phyloP scores from a whole-genome alignment of 1,284 basidiomycete genomes.

The Rhodotorula sp. region DNA sequence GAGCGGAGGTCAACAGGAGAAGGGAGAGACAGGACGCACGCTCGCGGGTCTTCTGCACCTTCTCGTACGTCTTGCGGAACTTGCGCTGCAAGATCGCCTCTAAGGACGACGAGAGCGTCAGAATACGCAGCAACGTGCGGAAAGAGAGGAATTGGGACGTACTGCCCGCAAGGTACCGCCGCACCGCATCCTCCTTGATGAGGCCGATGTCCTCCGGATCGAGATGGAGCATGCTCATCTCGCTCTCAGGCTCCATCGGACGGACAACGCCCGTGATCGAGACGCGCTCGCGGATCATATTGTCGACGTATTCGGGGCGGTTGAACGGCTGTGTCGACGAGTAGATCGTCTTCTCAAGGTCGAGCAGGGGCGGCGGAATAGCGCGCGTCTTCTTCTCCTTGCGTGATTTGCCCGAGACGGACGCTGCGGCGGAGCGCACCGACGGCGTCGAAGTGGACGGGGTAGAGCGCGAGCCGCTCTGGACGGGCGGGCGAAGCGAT shows the following conservation, averaged over 20 bases:
- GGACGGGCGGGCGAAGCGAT: neutral
- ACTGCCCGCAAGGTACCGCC: constrained; percentile 64
- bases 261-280: constrained; percentile 74
- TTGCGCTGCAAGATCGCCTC: constrained; percentile 63
- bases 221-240: constrained; percentile 68
- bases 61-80: constrained; percentile 59
- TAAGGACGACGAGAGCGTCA: neutral
- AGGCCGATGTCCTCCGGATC: constrained; percentile 60
- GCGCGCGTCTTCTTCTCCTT: neutral
- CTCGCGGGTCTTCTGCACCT: constrained; percentile 33
- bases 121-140: no score
- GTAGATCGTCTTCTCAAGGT: constrained; percentile 46
- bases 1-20: no score
- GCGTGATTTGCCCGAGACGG: neutral
- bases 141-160: neutral
- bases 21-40: constrained; percentile 12
- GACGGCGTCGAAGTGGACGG: neutral
- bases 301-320: constrained; percentile 48
- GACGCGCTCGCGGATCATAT: constrained; percentile 85
- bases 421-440: neutral
- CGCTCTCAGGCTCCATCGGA: constrained; percentile 69
- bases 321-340: constrained; percentile 40
- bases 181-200: constrained; percentile 61
- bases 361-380: neutral
- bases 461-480: neutral